phyloP scores from a whole-genome alignment of 768 basidiomycete genomes.

The Trametes maxima region DNA sequence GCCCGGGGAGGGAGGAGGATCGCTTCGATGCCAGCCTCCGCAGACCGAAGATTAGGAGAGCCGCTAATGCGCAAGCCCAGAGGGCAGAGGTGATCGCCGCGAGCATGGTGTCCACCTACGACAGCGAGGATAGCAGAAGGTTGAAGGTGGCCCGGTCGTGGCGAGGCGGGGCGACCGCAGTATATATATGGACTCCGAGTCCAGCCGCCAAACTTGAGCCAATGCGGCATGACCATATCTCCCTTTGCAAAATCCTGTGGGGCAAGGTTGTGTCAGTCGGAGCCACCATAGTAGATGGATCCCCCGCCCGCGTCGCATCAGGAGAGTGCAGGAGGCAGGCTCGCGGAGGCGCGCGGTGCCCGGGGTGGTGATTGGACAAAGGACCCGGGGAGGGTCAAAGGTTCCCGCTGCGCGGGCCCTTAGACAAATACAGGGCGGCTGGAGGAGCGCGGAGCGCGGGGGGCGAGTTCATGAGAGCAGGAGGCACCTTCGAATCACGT shows the following conservation, averaged over 20 bases:
- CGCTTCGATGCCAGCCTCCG: neutral
- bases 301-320: neutral
- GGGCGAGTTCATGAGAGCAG: no score
- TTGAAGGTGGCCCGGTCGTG: neutral
- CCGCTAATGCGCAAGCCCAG: slow-evolving; percentile 1
- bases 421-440: no score
- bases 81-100: neutral
- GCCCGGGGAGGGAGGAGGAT: neutral
- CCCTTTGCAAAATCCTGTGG: neutral
- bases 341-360: no score
- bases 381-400: no score
- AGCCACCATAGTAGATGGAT: neutral
- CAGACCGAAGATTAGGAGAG: neutral
- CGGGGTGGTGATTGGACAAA: no score
- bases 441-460: no score
- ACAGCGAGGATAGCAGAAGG: no score
- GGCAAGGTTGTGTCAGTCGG: neutral
- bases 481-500: no score
- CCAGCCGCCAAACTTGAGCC: no score
- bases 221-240: neutral
- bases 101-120: neutral
- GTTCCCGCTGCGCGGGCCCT: no score
- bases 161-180: neutral
- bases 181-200: neutral
- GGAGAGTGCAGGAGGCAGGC: neutral